Conservation (phyloP, 164 flowering plant species). For the Dillenia suffruticosa region DNA sequence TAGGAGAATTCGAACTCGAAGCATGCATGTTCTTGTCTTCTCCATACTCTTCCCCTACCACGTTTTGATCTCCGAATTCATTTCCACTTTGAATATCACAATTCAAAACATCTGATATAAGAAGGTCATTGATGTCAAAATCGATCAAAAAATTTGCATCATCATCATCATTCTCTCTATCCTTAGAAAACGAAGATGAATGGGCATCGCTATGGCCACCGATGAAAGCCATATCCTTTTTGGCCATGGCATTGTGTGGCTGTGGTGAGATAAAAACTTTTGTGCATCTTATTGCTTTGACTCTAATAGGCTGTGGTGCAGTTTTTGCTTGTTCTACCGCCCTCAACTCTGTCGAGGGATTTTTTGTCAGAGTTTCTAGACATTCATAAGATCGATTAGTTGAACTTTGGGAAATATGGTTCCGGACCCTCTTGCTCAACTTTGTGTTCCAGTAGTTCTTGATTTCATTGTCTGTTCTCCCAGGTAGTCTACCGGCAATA, state of each 20-base stretch:
- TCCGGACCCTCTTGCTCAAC: conserved; percentile 6
- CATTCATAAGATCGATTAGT: not conserved
- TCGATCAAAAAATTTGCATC: conserved; percentile 2
- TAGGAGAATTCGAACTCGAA: too few relatives aligned
- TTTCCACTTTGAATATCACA: not conserved
- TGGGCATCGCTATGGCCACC: not conserved
- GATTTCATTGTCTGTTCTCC: not conserved
- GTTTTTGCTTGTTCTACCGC: not conserved
- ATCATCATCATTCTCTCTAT: not conserved
- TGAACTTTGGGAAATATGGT: not conserved
- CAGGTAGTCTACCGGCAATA: conserved; percentile 14
- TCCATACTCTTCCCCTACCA: not conserved
- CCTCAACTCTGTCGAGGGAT: not conserved
- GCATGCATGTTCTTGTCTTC: not conserved
- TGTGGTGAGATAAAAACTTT: conserved; percentile 1
- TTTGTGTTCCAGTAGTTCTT: conserved; percentile 14
- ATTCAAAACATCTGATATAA: conserved; percentile 1
- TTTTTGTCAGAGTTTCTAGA: not conserved
- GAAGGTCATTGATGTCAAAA: conserved; percentile 10
- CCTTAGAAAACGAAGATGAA: not conserved
- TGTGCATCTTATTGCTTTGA: conserved; percentile 13
- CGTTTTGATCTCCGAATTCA: not conserved
- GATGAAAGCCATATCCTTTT: not conserved
- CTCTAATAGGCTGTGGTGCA: conserved; percentile 7
- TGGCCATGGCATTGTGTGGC: not conserved